Evolutionary conservation across 139 green algal genomes (phyloP), one percentile per base, ranked within the genome.

Genomic region (Tetraselmis chui): DNA sequence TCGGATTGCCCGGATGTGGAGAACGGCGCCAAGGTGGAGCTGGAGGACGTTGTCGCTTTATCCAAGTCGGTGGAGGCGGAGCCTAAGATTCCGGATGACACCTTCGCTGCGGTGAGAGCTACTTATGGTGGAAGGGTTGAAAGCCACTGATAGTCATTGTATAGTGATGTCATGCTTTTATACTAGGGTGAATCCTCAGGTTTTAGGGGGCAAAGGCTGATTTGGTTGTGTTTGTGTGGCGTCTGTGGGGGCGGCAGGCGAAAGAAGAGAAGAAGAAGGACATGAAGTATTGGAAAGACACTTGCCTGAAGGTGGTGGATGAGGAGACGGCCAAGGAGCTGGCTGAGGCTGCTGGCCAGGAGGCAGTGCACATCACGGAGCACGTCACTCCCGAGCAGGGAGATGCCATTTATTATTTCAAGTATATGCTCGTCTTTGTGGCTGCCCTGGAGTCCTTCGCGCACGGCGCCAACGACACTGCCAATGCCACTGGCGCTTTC

Each of bases 401-500:
- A 1, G 31, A 1, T n/a, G 81, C 81, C 67, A 78, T 80, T 1
- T 75, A 23, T 2, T 32, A 82, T 0, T 86, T 86, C 67, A 74
- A 32, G 58, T 83, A 83, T 59, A 29, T 83, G 77, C 79, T 81
- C 29, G 80, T 87, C 24, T 83, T 87, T 27, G 76, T 80, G 31
- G 83, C 83, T 1, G 78, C 79, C 18, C 32, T 82, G 28, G 30
- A 84, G 59, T 81, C 76, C 27, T 84, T 84, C 31, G 81, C 45
- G 45, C 45, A 67, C 80, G 80, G 80, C 25, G 83, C 83, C 59
- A 89, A 89, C 79, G 86, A 89, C 81, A 85, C 84, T 24, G 86
- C 86, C 24, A 89, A 89, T 77, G 86, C 86, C 59, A 81, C 86
- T 29, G 86, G 81, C 30, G 80, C 79, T 0, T 84, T 84, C 75